A percentile compares a stretch with the other conserved stretches of the same genome.
Evolutionary conservation across 225 moss, liverwort and hornwort genomes (phyloP).

Genomic region (Sphagnum contortum): DNA sequence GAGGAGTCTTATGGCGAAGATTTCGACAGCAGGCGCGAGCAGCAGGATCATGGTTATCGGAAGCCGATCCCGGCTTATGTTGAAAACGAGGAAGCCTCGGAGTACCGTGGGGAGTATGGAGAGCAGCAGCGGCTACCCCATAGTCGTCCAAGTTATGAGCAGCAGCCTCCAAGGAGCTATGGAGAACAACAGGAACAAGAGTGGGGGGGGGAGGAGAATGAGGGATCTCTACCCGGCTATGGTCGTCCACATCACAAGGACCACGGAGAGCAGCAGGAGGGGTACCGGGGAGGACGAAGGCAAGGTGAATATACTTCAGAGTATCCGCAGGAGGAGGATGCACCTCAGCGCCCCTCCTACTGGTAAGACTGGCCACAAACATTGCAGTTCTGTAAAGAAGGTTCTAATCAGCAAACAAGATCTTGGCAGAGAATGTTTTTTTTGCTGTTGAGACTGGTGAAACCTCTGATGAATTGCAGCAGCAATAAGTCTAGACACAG

Average conservation of each 20-base stretch:
- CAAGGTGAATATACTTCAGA: slow-evolving; percentile 4
- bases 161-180: not conserved
- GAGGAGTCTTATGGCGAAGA: slow-evolving; percentile 1
- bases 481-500: no score
- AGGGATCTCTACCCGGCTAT: slow-evolving; percentile 1
- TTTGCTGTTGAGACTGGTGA: no score
- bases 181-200: not conserved
- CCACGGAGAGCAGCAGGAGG: not conserved
- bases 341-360: slow-evolving; percentile 10
- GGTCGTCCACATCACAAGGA: not conserved
- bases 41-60: not conserved
- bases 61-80: not conserved
- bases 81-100: not conserved
- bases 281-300: slow-evolving; percentile 18
- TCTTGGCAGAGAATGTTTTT: no score
- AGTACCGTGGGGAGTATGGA: not conserved
- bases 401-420: no score
- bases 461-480: no score
- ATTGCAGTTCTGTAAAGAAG: no score
- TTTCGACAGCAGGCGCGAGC: not conserved
- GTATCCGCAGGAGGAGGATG: slow-evolving; percentile 14
- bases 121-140: no score
- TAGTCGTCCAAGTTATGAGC: not conserved
- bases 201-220: slow-evolving; percentile 3
- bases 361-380: slow-evolving; percentile 6